phyloP scores from a whole-genome alignment of 495 filamentous ascomycete genomes.

The Aspergillus nanangensis region DNA sequence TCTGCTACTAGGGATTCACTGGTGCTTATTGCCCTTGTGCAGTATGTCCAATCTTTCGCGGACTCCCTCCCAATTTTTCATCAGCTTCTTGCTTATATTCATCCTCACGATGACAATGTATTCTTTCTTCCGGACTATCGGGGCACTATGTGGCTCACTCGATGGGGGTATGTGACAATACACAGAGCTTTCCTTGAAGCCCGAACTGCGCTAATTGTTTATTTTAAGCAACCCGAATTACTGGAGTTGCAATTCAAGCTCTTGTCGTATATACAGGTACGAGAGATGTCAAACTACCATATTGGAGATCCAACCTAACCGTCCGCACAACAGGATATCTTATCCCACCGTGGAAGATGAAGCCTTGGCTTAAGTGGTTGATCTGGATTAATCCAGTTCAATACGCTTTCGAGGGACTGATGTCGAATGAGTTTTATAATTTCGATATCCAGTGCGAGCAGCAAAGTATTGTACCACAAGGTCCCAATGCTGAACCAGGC shows the following conservation, averaged over 20 bases:
- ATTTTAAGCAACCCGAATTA: slow-evolving; percentile 52
- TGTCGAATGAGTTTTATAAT: slow-evolving; percentile 56
- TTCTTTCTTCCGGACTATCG: slow-evolving; percentile 72
- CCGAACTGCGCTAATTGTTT: background rate
- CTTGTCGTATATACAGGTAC: slow-evolving; percentile 71
- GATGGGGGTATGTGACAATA: slow-evolving; percentile 42
- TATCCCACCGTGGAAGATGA: slow-evolving; percentile 69
- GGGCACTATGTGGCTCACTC: slow-evolving; percentile 57
- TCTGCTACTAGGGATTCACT: background rate
- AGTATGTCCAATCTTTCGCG: slow-evolving; percentile 57
- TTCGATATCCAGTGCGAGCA: slow-evolving; percentile 45
- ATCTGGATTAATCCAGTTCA: slow-evolving; percentile 70
- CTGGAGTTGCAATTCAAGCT: slow-evolving; percentile 57
- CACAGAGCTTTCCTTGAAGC: slow-evolving; percentile 1
- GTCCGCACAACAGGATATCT: slow-evolving; percentile 54
- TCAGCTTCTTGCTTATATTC: slow-evolving; percentile 58
- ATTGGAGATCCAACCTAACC: background rate
- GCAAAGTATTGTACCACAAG: slow-evolving; percentile 56
- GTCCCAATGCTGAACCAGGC: slow-evolving; percentile 48
- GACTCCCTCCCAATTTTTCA: slow-evolving; percentile 80
- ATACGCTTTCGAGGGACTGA: slow-evolving; percentile 67
- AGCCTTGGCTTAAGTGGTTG: slow-evolving; percentile 78
- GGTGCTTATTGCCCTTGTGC: slow-evolving; percentile 14
- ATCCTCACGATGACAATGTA: slow-evolving; percentile 70
- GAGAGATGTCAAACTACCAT: background rate